Conservation (phyloP, 75 land plant genomes). For the Adiantum capillusveneris region DNA sequence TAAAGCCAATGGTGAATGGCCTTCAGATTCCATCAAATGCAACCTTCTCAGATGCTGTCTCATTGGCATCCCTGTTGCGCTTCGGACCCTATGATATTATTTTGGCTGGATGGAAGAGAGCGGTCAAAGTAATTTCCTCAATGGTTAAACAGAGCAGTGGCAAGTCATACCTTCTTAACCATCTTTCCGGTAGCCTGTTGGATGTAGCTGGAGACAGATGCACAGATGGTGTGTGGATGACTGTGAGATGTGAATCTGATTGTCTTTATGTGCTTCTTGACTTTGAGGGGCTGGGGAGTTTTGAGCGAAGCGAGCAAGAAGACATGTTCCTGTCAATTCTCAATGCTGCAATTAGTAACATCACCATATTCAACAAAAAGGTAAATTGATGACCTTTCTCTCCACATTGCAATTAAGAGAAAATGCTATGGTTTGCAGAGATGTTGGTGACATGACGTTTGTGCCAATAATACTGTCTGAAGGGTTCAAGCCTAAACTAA, state of each 20-base stretch:
- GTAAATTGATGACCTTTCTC: constrained; percentile 4
- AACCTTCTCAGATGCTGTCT: constrained; percentile 19
- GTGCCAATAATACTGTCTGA: no score
- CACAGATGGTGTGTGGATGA: constrained; percentile 42
- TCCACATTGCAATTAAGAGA: neutral
- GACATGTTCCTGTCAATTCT: constrained; percentile 26
- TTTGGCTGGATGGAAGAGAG: constrained; percentile 18
- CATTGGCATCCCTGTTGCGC: constrained; percentile 17
- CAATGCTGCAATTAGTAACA: constrained; percentile 32
- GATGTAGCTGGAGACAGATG: constrained; percentile 42
- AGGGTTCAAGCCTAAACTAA: no score
- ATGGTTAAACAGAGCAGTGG: constrained; percentile 45
- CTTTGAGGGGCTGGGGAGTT: constrained; percentile 32
- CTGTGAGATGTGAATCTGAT: constrained; percentile 7
- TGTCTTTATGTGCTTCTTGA: constrained; percentile 28
- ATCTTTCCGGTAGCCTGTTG: constrained; percentile 23
- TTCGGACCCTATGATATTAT: constrained; percentile 30
- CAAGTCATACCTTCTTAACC: constrained; percentile 29
- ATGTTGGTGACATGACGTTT: no score
- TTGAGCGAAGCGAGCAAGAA: constrained; percentile 33
- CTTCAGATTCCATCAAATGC: constrained; percentile 22
- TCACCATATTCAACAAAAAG: constrained; percentile 38
- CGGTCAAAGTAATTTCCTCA: constrained; percentile 28
- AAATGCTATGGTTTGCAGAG: neutral
- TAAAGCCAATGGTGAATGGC: constrained; percentile 25